phyloP scores from a whole-genome alignment of 768 basidiomycete genomes.

The Hysterangium stoloniferum region DNA sequence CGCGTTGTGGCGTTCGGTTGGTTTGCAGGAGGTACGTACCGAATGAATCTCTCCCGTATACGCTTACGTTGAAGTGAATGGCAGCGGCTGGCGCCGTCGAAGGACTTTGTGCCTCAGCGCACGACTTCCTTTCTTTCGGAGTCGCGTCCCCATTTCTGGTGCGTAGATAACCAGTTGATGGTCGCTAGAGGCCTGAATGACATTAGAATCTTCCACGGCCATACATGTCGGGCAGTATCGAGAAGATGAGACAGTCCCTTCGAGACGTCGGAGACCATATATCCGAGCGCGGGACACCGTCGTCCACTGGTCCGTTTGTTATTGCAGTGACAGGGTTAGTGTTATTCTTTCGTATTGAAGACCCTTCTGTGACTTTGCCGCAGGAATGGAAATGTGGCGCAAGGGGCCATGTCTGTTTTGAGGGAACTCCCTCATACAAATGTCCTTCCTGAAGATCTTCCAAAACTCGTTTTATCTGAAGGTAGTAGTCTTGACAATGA shows the following conservation, averaged over 20 bases:
- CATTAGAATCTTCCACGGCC: constrained; percentile 70
- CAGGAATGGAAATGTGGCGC: constrained; percentile 76
- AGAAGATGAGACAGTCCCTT: constrained; percentile 45
- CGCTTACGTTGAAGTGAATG: constrained; percentile 1
- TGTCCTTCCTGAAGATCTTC: constrained; percentile 50
- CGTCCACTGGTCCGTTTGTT: constrained; percentile 65
- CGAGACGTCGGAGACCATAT: constrained; percentile 52
- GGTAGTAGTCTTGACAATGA: constrained; percentile 33
- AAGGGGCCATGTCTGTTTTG: constrained; percentile 69
- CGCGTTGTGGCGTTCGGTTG: constrained; percentile 87
- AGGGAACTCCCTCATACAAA: constrained; percentile 58
- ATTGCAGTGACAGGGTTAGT: constrained; percentile 77
- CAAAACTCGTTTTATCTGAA: constrained; percentile 42
- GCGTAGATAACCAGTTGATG: constrained; percentile 18
- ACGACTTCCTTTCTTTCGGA: constrained; percentile 70
- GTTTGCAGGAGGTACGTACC: constrained; percentile 73
- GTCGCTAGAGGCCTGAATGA: neutral
- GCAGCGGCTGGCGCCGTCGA: constrained; percentile 81
- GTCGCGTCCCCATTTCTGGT: constrained; percentile 80
- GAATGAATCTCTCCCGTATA: no score
- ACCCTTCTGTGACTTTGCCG: neutral
- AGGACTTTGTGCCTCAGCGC: constrained; percentile 69
- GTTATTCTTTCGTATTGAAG: neutral
- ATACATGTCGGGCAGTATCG: constrained; percentile 58
- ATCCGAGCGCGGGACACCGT: constrained; percentile 46